phyloP scores from a whole-genome alignment of 805 yeast genomes.

The Yamadazyma sp. region DNA sequence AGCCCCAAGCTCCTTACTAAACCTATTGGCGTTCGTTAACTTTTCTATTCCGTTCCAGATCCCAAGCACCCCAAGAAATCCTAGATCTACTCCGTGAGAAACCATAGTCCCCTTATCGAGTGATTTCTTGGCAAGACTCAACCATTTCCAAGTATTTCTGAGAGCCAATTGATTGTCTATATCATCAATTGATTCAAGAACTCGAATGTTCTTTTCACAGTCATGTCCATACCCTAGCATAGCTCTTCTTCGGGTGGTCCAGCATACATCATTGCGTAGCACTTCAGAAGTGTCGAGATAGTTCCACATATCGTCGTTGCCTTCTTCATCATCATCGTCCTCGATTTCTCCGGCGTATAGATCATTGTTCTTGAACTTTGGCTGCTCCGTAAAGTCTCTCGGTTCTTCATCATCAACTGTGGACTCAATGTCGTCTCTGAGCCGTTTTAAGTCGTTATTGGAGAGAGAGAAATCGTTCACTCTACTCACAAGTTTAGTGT shows the following conservation, averaged over 20 bases:
- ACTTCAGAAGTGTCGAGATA: constrained; percentile 41
- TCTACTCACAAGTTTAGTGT: constrained; percentile 11
- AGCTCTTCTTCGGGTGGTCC: constrained; percentile 71
- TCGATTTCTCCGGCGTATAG: constrained; percentile 13
- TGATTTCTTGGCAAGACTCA: constrained; percentile 66
- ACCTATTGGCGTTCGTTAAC: constrained; percentile 47
- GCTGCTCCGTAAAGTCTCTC: constrained; percentile 1
- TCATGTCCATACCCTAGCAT: constrained; percentile 68
- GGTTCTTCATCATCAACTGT: constrained; percentile 5
- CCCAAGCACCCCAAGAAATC: constrained; percentile 85
- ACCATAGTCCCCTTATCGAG: constrained; percentile 66
- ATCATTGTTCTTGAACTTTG: background rate
- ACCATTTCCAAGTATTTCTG: constrained; percentile 90
- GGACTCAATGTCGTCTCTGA: constrained; percentile 12
- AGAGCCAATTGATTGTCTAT: constrained; percentile 53
- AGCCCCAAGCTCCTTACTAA: constrained; percentile 22
- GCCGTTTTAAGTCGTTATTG: constrained; percentile 9
- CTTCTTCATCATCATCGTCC: constrained; percentile 33
- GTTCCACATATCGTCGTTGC: constrained; percentile 22
- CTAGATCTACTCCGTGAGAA: constrained; percentile 70
- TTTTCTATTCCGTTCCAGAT: constrained; percentile 79
- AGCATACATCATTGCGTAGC: constrained; percentile 70
- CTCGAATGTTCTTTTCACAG: constrained; percentile 59
- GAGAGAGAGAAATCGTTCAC: constrained; percentile 14
- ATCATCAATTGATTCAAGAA: constrained; percentile 52